Evolutionary conservation across 495 filamentous ascomycete species (phyloP).

Genomic region (Lindgomyces ingoldianus): DNA sequence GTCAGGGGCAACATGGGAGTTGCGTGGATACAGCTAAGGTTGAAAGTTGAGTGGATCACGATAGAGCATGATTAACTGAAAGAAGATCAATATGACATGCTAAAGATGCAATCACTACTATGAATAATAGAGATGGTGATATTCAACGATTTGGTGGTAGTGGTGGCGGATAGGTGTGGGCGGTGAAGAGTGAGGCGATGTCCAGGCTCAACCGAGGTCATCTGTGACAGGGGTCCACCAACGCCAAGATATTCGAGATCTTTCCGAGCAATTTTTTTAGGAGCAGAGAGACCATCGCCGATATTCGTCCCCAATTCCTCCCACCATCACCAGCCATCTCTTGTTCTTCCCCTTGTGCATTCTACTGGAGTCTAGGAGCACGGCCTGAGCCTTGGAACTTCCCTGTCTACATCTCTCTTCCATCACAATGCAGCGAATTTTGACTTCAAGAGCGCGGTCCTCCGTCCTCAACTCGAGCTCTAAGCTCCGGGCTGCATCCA

Average conservation of each 20-base stretch:
- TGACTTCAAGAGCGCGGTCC: slow-evolving; percentile 62
- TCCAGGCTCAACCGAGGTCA: not conserved
- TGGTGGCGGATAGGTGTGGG: too few species aligned
- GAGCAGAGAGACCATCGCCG: not conserved
- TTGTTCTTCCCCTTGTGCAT: slow-evolving; percentile 21
- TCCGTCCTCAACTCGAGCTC: slow-evolving; percentile 70
- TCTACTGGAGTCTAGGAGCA: slow-evolving; percentile 35
- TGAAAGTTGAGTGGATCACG: too few species aligned
- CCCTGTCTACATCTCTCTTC: not conserved
- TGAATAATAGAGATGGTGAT: too few species aligned
- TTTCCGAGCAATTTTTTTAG: slow-evolving; percentile 22
- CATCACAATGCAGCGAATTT: slow-evolving; percentile 70
- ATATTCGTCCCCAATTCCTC: not conserved
- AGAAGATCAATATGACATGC: too few species aligned
- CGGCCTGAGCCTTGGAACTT: too few species aligned
- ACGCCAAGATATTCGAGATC: slow-evolving; percentile 5
- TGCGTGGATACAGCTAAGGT: too few species aligned
- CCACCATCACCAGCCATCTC: slow-evolving; percentile 1
- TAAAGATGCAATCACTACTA: too few species aligned
- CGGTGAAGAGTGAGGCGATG: not conserved
- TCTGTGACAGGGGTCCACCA: not conserved
- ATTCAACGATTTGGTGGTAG: too few species aligned
- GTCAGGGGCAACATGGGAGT: too few species aligned
- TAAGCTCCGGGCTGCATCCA: slow-evolving; percentile 52
- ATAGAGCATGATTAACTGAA: too few species aligned